Conservation (phyloP, 139 green algal genomes). For the Picochlorum sp. region DNA sequence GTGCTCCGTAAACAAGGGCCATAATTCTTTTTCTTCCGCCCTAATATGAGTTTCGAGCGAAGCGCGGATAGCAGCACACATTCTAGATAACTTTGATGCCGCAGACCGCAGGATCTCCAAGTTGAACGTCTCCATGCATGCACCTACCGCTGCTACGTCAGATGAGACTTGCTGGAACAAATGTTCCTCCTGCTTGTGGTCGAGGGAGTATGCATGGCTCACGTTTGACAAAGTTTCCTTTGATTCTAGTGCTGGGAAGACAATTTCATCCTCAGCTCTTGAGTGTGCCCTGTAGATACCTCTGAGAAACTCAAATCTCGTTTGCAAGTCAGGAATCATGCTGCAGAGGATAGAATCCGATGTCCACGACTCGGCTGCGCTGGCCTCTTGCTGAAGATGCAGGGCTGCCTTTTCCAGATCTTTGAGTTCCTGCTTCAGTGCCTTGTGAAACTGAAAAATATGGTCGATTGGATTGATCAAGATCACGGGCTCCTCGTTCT, state of each 20-base stretch:
- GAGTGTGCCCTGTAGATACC: constrained; percentile 72
- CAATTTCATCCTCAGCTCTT: constrained; percentile 88
- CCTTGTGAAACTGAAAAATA: constrained; percentile 88
- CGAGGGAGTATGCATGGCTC: constrained; percentile 90
- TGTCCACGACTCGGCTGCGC: constrained; percentile 4
- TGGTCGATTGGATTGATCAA: constrained; percentile 83
- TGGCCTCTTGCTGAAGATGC: constrained; percentile 29
- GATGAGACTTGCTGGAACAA: constrained; percentile 65
- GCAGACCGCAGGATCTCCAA: constrained; percentile 21
- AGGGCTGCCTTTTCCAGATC: constrained; percentile 69
- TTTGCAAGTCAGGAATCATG: constrained; percentile 51
- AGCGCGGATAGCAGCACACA: constrained; percentile 73
- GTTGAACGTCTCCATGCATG: constrained; percentile 3
- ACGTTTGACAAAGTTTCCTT: constrained; percentile 91
- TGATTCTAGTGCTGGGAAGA: constrained; percentile 93
- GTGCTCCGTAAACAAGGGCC: constrained; percentile 88
- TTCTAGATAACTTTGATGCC: constrained; percentile 47
- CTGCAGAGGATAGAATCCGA: not conserved
- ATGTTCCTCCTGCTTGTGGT: constrained; percentile 90
- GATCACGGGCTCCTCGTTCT: constrained; percentile 5
- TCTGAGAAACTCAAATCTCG: constrained; percentile 86
- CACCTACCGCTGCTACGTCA: constrained; percentile 14
- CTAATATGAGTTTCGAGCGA: constrained; percentile 73
- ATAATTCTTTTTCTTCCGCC: constrained; percentile 91
- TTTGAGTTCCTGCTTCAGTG: constrained; percentile 59